A percentile compares a stretch with the other conserved stretches of the same genome.
Conservation (phyloP, 371 early-diverging fungal genomes). For the Mortierella sp. region DNA sequence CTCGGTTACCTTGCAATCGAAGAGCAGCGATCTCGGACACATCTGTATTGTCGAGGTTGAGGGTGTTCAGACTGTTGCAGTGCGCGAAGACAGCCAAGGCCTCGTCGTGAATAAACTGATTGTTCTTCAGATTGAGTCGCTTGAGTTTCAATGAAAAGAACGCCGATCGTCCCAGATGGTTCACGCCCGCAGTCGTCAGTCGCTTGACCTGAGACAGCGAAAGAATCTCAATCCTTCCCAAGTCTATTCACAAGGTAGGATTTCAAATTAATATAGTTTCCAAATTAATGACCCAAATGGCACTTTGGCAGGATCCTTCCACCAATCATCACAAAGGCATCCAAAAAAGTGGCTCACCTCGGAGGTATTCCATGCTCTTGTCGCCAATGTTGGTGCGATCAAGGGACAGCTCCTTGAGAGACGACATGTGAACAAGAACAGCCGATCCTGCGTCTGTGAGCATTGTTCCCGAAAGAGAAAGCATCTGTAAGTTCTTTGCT, state of each 20-base stretch:
- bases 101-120: constrained; percentile 48
- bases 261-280: too few species aligned
- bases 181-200: constrained; percentile 38
- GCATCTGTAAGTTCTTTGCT: constrained; percentile 33
- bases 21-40: constrained; percentile 31
- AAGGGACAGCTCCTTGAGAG: constrained; percentile 34
- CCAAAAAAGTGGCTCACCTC: constrained; percentile 2
- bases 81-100: constrained; percentile 27
- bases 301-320: too few species aligned
- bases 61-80: constrained; percentile 20
- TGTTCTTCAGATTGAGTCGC: constrained; percentile 41
- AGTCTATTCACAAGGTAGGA: too few species aligned
- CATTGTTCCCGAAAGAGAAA: constrained; percentile 42
- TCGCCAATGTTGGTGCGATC: constrained; percentile 44
- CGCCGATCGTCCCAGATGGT: constrained; percentile 25
- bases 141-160: constrained; percentile 43
- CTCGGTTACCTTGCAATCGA: constrained; percentile 31
- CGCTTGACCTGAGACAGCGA: constrained; percentile 34
- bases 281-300: too few species aligned
- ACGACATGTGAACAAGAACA: constrained; percentile 39
- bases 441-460: constrained; percentile 41
- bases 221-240: constrained; percentile 45
- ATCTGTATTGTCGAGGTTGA: constrained; percentile 52
- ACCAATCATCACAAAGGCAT: neutral
- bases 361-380: constrained; percentile 43